Evolutionary conservation across 192 early-diverging fungal species (phyloP).

Genomic region (Allomyces arbusculus): DNA sequence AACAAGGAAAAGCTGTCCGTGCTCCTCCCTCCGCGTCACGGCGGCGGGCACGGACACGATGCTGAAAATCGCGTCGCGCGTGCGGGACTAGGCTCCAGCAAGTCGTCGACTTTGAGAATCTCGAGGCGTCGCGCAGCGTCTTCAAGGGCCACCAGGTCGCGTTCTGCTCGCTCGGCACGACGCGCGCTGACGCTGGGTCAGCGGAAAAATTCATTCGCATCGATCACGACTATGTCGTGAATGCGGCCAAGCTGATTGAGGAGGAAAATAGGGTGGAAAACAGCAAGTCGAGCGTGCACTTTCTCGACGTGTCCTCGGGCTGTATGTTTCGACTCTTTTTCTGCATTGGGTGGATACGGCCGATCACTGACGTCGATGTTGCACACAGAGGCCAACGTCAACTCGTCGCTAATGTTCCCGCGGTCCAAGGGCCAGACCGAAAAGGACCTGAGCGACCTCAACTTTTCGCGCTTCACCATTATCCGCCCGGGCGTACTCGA

Average conservation of each 20-base stretch:
- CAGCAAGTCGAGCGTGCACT: slow-evolving; percentile 19
- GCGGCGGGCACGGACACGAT: no score
- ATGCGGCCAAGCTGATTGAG: slow-evolving; percentile 32
- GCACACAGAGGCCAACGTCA: not conserved
- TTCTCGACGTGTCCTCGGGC: slow-evolving; percentile 23
- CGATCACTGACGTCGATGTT: no score
- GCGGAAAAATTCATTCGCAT: slow-evolving; percentile 49
- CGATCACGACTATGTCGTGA: slow-evolving; percentile 57
- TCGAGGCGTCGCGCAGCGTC: slow-evolving; percentile 14
- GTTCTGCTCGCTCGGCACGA: slow-evolving; percentile 55
- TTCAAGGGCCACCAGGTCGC: slow-evolving; percentile 34
- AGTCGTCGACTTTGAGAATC: slow-evolving; percentile 55
- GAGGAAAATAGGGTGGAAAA: slow-evolving; percentile 19
- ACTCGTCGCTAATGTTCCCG: slow-evolving; percentile 37
- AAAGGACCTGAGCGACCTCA: slow-evolving; percentile 30
- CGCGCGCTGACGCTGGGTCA: slow-evolving; percentile 36
- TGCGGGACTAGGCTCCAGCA: no score
- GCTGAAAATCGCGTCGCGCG: no score
- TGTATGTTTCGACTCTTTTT: slow-evolving; percentile 4
- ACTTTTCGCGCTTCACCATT: slow-evolving; percentile 39
- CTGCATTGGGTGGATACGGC: not conserved
- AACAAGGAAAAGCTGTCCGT: slow-evolving; percentile 16
- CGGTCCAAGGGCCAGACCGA: slow-evolving; percentile 60
- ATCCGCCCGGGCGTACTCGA: slow-evolving; percentile 36
- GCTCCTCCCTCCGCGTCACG: no score